phyloP scores from a whole-genome alignment of 345 rosid genomes.

The Salix caprea region DNA sequence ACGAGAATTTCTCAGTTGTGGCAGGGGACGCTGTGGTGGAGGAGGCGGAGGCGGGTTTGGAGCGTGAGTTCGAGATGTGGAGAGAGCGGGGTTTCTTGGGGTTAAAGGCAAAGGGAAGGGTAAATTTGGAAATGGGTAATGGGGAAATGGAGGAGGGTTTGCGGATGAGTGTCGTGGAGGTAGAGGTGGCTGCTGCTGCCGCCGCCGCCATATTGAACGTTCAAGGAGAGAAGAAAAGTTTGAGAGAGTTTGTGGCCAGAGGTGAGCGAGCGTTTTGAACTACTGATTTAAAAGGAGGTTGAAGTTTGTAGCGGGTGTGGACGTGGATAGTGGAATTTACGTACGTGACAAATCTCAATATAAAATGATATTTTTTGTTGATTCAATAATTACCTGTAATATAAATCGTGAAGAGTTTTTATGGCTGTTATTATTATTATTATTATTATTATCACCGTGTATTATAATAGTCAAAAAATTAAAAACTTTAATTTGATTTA shows the following conservation, averaged over 20 bases:
- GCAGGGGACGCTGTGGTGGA: slow-evolving; percentile 12
- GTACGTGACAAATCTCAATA: background rate
- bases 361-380: no score
- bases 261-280: background rate
- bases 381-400: no score
- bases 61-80: slow-evolving; percentile 28
- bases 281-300: background rate
- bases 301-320: background rate
- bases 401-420: no score
- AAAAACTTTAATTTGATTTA: no score
- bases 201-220: slow-evolving; percentile 17
- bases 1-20: slow-evolving; percentile 4
- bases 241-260: background rate
- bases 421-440: no score
- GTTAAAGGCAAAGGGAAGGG: slow-evolving; percentile 26
- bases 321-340: background rate
- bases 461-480: no score
- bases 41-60: slow-evolving; percentile 25
- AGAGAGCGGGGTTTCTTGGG: slow-evolving; percentile 23
- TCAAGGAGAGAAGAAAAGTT: background rate
- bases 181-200: slow-evolving; percentile 18
- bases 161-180: slow-evolving; percentile 1
- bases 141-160: slow-evolving; percentile 18
- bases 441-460: no score
- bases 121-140: slow-evolving; percentile 16